Evolutionary conservation across 2,329 filamentous ascomycete genomes (phyloP).

Genomic region (Dryadomyces sulphureus): DNA sequence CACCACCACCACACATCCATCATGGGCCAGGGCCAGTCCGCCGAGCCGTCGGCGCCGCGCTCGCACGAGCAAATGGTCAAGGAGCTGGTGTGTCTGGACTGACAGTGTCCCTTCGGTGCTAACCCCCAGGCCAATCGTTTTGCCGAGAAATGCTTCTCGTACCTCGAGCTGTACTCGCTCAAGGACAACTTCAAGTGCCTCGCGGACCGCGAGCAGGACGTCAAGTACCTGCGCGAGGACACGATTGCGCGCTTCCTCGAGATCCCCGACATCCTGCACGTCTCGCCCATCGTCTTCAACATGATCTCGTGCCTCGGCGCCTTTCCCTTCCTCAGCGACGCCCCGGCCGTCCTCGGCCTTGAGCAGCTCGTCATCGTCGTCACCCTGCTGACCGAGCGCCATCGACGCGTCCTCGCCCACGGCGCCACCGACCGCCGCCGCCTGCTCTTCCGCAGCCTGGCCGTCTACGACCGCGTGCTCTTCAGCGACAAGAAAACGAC

Average conservation of each 20-base stretch:
- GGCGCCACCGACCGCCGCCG: slow-evolving; percentile 43
- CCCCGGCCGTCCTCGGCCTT: slow-evolving; percentile 53
- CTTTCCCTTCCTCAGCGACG: slow-evolving; percentile 58
- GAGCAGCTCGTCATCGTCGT: slow-evolving; percentile 59
- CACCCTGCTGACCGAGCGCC: slow-evolving; percentile 57
- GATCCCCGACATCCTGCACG: slow-evolving; percentile 53
- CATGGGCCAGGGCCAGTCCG: slow-evolving; percentile 39
- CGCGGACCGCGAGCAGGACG: slow-evolving; percentile 45
- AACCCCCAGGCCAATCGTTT: slow-evolving; percentile 41
- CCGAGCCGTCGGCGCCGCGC: slow-evolving; percentile 25
- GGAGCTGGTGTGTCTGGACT: slow-evolving; percentile 29
- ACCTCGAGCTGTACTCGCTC: slow-evolving; percentile 58
- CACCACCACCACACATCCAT: background rate
- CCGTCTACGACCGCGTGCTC: slow-evolving; percentile 51
- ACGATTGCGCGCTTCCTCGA: slow-evolving; percentile 59
- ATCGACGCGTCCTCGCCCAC: slow-evolving; percentile 45
- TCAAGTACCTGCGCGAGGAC: slow-evolving; percentile 55
- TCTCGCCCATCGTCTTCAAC: slow-evolving; percentile 55
- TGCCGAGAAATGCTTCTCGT: slow-evolving; percentile 54
- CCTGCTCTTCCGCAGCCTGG: slow-evolving; percentile 56
- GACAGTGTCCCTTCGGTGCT: background rate
- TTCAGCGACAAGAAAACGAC: slow-evolving; percentile 15
- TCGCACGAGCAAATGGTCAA: slow-evolving; percentile 36
- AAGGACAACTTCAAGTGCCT: slow-evolving; percentile 59
- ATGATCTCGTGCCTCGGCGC: slow-evolving; percentile 57